Conservation (phyloP, 352 stramenopile species). For the Achlya hypogyna region DNA sequence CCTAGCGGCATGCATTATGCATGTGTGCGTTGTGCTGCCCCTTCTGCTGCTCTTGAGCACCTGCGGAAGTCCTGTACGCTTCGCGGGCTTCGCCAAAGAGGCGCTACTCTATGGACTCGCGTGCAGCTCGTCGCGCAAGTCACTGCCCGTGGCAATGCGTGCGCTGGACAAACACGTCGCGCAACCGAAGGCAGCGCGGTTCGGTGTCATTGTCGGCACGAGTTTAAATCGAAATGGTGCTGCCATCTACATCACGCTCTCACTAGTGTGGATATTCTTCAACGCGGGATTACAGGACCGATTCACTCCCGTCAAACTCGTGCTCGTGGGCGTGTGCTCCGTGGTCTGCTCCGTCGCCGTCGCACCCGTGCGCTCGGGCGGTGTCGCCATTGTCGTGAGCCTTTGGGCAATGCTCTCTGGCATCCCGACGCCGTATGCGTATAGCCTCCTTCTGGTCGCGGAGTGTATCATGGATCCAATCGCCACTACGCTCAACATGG, state of each 20-base stretch:
- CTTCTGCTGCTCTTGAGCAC: constrained; percentile 41
- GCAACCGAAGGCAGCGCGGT: background rate
- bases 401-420: background rate
- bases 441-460: background rate
- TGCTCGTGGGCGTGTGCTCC: background rate
- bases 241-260: background rate
- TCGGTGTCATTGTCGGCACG: background rate
- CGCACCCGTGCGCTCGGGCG: background rate
- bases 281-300: background rate
- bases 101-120: constrained; percentile 60
- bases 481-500: background rate
- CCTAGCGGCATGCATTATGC: constrained; percentile 34
- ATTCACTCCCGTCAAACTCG: background rate
- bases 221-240: background rate
- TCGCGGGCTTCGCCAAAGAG: constrained; percentile 49
- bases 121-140: constrained; percentile 44
- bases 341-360: background rate
- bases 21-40: constrained; percentile 56
- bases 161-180: background rate
- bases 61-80: constrained; percentile 51
- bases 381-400: background rate
- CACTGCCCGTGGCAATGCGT: background rate
- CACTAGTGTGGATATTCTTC: background rate
- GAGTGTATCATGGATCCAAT: constrained; percentile 3
- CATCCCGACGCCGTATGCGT: constrained; percentile 1